Evolutionary conservation across 1,284 basidiomycete genomes (phyloP).

Genomic region (Apiotrichum gamsii): DNA sequence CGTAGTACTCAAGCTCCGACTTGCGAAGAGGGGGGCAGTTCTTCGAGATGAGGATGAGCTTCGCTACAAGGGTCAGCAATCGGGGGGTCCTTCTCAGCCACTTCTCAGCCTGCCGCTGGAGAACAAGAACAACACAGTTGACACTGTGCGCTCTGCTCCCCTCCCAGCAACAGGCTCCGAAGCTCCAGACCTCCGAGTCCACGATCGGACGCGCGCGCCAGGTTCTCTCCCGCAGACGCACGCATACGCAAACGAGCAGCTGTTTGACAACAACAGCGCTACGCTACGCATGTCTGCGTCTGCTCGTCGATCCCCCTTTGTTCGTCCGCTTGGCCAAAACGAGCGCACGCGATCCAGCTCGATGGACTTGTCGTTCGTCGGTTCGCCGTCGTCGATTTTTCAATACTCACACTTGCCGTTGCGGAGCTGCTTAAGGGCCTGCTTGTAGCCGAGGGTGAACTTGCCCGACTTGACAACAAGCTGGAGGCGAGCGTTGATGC

Average conservation of each 20-base stretch:
- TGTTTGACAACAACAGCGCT: too few species aligned
- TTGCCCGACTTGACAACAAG: conserved; percentile 91
- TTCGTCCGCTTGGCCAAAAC: too few species aligned
- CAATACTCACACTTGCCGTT: conserved; percentile 83
- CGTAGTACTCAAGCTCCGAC: conserved; percentile 99
- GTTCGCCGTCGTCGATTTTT: neutral
- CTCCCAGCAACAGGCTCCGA: too few species aligned
- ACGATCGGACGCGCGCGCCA: neutral
- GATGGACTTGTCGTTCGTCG: neutral
- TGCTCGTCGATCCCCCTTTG: too few species aligned
- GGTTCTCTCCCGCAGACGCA: too few species aligned
- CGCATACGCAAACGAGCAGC: too few species aligned
- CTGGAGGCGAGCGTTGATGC: conserved; percentile 88
- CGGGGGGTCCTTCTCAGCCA: conserved; percentile 90
- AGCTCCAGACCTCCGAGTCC: conserved; percentile 7
- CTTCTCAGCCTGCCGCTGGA: too few species aligned
- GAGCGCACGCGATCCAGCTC: too few species aligned
- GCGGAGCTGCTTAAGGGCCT: conserved; percentile 96
- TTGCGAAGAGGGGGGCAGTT: conserved; percentile 99
- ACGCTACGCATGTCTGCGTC: too few species aligned
- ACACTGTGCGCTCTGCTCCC: too few species aligned
- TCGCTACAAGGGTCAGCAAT: conserved; percentile 66
- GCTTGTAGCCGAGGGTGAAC: conserved; percentile 92
- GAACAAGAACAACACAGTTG: too few species aligned
- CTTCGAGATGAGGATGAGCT: conserved; percentile 96